Base-by-base conservation (phyloP, 306 rosid species). In the Luffa acutangula region DNA sequence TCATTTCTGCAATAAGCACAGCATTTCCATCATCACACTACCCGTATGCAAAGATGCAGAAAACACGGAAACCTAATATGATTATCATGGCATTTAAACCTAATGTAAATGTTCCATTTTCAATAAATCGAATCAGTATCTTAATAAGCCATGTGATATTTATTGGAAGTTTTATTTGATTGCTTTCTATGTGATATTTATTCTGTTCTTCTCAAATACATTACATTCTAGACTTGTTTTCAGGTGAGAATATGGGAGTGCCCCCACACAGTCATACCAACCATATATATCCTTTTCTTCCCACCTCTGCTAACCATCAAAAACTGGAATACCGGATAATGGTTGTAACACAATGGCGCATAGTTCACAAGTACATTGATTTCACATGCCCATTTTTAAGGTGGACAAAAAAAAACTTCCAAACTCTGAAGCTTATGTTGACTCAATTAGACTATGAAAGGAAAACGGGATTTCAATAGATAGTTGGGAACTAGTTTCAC, bases 1-100 rank as follows among this genome's bases (percentile, higher is more conserved):
- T 86, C 87, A 90, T 88, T 86, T 92, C 98, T 94, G 97, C 85
- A 86, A 78, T 58, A 83, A 48, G 80, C 70, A 82, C 53, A 64
- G 53, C 39, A 15, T 43, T 33, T 14, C 17, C 18, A 80, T 41
- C 6, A 56, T 87, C 71, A 85, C 53, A 78, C 75, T 81, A 74
- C 76, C 72, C 36, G 25, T 20, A 75, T 36, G 25, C 67, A 79
- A n/a, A 52, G 70, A 80, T 70, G 57, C 25, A 64, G 52, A 48
- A 1, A 42, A 63, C 10, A 62, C 69, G 5, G 33, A 33, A 62
- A 31, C 42, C 69, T 62, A 12, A 12, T 25, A 31, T 12, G 39
- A 25, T 1, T 3, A 59, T 25, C 67, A 11, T 31, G 2, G 8
- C 15, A 31, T 31, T 31, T 60, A 60, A 60, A 3, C 4, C 1